Evolutionary conservation across 2,329 filamentous ascomycete species (phyloP).

Genomic region (Penicillium sp.): DNA sequence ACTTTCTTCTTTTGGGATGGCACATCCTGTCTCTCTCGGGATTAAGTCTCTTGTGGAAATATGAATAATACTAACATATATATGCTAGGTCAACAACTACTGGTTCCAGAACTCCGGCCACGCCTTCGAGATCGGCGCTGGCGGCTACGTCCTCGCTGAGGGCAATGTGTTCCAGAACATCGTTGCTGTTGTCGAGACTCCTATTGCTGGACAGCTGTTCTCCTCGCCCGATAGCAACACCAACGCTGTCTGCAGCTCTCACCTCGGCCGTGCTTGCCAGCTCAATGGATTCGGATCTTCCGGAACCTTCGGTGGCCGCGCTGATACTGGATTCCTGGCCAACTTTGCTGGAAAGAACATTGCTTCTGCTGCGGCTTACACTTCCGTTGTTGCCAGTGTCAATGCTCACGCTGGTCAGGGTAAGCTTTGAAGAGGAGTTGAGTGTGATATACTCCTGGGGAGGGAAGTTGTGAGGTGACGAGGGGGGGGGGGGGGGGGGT

Average conservation of each 20-base stretch:
- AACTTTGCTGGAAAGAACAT: slow-evolving; percentile 56
- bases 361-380: slow-evolving; percentile 45
- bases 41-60: no score
- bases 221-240: slow-evolving; percentile 34
- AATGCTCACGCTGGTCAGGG: slow-evolving; percentile 50
- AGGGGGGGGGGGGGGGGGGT: no score
- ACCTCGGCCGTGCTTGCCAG: slow-evolving; percentile 54
- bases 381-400: slow-evolving; percentile 40
- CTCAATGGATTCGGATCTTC: slow-evolving; percentile 50
- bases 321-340: slow-evolving; percentile 51
- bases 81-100: slow-evolving; percentile 58
- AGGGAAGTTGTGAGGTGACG: background rate
- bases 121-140: slow-evolving; percentile 55
- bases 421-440: slow-evolving; percentile 35
- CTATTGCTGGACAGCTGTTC: slow-evolving; percentile 44
- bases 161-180: slow-evolving; percentile 61
- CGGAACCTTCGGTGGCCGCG: slow-evolving; percentile 34
- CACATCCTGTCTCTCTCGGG: no score
- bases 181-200: slow-evolving; percentile 41
- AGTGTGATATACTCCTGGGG: background rate
- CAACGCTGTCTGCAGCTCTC: slow-evolving; percentile 45
- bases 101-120: slow-evolving; percentile 57
- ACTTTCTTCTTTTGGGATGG: no score
- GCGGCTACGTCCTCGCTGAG: slow-evolving; percentile 53
- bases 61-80: background rate